A percentile compares a stretch with the other conserved stretches of the same genome.
These are phyloP conservation scores for Yueomyces sp. DNA, from an alignment of 805 yeast species.

Conservation along the genomic window DNA sequence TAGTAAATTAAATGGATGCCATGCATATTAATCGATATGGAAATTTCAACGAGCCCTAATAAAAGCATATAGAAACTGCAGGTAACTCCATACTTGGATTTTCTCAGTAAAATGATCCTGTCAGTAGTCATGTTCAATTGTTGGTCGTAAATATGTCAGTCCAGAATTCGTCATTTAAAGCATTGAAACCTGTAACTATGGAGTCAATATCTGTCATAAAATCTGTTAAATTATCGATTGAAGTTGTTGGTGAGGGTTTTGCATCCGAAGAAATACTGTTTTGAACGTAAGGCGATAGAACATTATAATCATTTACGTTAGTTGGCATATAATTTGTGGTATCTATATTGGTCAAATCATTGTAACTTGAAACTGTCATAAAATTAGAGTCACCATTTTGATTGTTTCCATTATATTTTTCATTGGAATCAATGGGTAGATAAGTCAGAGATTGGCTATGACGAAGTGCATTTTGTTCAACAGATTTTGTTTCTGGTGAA, in stretches of 20 bases:
- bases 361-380: background rate
- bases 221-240: slow-evolving; percentile 18
- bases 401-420: background rate
- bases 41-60: no score
- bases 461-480: background rate
- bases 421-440: background rate
- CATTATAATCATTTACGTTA: background rate
- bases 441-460: background rate
- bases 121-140: background rate
- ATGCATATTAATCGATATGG: no score
- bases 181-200: slow-evolving; percentile 36
- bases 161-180: slow-evolving; percentile 63
- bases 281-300: background rate
- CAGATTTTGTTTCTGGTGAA: background rate
- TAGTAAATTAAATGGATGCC: no score
- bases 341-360: background rate
- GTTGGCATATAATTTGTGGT: background rate
- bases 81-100: no score
- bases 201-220: slow-evolving; percentile 25
- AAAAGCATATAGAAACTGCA: no score
- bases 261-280: slow-evolving; percentile 26
- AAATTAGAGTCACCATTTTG: background rate
- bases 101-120: no score
- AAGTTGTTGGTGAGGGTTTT: slow-evolving; percentile 30
- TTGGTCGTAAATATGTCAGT: slow-evolving; percentile 28